Evolutionary conservation across 768 basidiomycete species (phyloP).

Genomic region (Cyclocybe cylindracea): DNA sequence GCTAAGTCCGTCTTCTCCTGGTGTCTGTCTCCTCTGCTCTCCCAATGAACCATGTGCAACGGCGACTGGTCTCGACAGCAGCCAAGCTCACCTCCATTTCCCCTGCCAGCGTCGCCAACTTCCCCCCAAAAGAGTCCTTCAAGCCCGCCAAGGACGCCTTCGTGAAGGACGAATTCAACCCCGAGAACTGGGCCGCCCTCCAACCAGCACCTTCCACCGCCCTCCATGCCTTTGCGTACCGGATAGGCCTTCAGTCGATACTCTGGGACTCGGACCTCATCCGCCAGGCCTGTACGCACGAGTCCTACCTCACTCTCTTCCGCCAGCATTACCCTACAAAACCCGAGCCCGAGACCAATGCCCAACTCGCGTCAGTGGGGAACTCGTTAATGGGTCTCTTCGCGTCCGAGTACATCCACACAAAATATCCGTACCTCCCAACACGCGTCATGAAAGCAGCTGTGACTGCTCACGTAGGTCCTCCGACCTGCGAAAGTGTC

Average conservation of each 20-base stretch:
- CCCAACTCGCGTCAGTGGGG: constrained; percentile 71
- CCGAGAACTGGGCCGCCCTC: constrained; percentile 67
- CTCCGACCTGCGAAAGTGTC: constrained; percentile 77
- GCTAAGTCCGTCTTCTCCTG: constrained; percentile 9
- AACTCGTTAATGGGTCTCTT: constrained; percentile 92
- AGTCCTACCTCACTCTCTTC: constrained; percentile 61
- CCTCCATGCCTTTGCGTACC: constrained; percentile 73
- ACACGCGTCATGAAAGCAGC: constrained; percentile 90
- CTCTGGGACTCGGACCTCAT: constrained; percentile 53
- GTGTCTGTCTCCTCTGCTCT: constrained; percentile 10
- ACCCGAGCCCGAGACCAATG: constrained; percentile 65
- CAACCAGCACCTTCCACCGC: constrained; percentile 75
- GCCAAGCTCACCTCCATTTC: constrained; percentile 56
- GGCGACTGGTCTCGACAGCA: constrained; percentile 49
- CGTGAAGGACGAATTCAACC: constrained; percentile 50
- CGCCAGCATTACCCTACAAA: constrained; percentile 57
- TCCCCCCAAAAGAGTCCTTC: constrained; percentile 61
- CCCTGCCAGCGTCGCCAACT: constrained; percentile 50
- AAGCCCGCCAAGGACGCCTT: constrained; percentile 28
- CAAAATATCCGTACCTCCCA: constrained; percentile 87
- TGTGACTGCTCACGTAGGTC: constrained; percentile 90
- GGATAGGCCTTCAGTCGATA: constrained; percentile 70
- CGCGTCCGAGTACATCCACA: constrained; percentile 79
- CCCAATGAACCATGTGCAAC: constrained; percentile 60
- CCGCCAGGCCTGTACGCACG: constrained; percentile 79